Conservation (phyloP, 208 protist genomes). For the Herpetomonas tarakana region DNA sequence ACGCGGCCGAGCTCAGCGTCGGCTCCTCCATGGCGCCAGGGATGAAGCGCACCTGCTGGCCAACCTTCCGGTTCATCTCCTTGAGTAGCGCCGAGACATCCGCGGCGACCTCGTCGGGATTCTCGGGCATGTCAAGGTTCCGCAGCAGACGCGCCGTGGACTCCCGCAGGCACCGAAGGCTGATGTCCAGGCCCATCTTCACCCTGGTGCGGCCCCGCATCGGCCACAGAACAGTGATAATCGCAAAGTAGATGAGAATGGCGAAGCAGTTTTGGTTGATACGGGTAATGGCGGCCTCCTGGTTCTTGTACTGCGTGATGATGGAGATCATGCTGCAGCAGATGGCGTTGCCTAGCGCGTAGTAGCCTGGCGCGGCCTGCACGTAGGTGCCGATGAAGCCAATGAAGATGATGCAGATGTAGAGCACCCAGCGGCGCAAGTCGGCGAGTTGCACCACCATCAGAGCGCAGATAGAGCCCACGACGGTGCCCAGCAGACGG, state of each 20-base stretch:
- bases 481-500: slow-evolving; percentile 83
- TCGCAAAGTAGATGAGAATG: slow-evolving; percentile 89
- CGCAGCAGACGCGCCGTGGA: slow-evolving; percentile 67
- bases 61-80: slow-evolving; percentile 76
- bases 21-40: slow-evolving; percentile 80
- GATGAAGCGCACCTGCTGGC: slow-evolving; percentile 53
- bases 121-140: slow-evolving; percentile 86
- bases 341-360: slow-evolving; percentile 84
- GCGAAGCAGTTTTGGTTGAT: slow-evolving; percentile 92
- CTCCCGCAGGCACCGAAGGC: slow-evolving; percentile 81
- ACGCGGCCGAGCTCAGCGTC: slow-evolving; percentile 75
- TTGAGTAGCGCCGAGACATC: slow-evolving; percentile 59
- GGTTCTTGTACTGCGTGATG: slow-evolving; percentile 78
- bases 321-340: slow-evolving; percentile 86
- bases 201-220: slow-evolving; percentile 78
- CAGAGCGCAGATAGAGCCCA: slow-evolving; percentile 68
- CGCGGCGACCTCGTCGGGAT: slow-evolving; percentile 63
- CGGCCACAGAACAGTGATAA: slow-evolving; percentile 76
- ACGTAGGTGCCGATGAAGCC: slow-evolving; percentile 86
- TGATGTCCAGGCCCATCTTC: slow-evolving; percentile 80
- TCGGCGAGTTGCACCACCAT: slow-evolving; percentile 71
- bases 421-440: slow-evolving; percentile 55
- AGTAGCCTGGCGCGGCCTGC: slow-evolving; percentile 78
- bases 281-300: slow-evolving; percentile 80
- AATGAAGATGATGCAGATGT: slow-evolving; percentile 66